Evolutionary conservation across 2,329 filamentous ascomycete genomes (phyloP), one percentile per base, ranked within the genome.

Genomic region (Aspergillus ibericus): DNA sequence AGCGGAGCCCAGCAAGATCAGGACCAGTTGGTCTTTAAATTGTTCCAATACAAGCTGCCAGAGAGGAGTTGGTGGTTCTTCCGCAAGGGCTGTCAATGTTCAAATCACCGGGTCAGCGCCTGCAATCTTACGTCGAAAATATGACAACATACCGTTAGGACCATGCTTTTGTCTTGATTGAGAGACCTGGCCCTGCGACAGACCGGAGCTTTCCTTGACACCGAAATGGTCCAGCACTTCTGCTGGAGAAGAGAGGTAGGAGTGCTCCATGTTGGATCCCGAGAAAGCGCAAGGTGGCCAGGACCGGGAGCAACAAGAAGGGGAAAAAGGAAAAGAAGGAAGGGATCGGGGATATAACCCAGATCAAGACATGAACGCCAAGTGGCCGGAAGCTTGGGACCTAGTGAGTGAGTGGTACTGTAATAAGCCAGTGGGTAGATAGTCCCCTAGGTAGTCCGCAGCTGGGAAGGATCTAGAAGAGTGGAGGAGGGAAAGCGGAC

Each of bases 21-120:
- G 85, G 66, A 99, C 95, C 49, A 99, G 86, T 78, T 99, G 95
- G 75, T 99, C 95, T 79, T 99, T 97, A 84, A 99, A 99, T 77
- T 99, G 95, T 79, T 99, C 95, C 59, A 99, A 84, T 56, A 99
- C 91, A 63, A 99, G 88, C 78, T 98, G 86, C 95, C 93, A 99
- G 49, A 99, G 76, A 38, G 95, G 95, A 32, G 95, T 99, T 3
- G 95, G 92, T 55, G 95, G 95, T 65, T 99, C 95, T 80, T 99
- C 95, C 47, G 86, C 84, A 56, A 91, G 82, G 57, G 88, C 88
- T 91, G 59, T 56, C 18, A 49, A 22, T 27, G 13, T 46, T 55
- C 35, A 42, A 48, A 32, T 15, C 6, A 15, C 25, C n/a, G 53
- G 44, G 53, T 32, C 49, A 54, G 55, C 66, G 52, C 25, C 44